phyloP scores from a whole-genome alignment of 1,284 basidiomycete genomes.

The Phellopilus nigrolimitatus region DNA sequence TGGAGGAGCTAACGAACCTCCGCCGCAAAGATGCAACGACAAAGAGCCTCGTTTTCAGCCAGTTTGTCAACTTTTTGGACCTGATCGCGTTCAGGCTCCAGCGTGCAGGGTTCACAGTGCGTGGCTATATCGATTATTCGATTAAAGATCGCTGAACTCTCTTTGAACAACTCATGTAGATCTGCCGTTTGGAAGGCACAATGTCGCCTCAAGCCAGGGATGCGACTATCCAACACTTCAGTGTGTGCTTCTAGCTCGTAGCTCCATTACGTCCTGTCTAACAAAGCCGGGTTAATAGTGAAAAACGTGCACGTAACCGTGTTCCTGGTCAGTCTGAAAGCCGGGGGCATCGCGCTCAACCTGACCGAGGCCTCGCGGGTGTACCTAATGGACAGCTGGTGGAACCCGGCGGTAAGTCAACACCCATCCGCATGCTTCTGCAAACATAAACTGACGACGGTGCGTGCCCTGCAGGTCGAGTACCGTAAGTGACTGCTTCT shows the following conservation, averaged over 20 bases:
- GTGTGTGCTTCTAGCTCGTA: constrained; percentile 39
- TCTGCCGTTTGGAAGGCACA: constrained; percentile 92
- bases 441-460: too few relatives aligned
- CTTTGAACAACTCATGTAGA: constrained; percentile 38
- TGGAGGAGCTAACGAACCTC: constrained; percentile 89
- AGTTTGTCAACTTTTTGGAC: constrained; percentile 89
- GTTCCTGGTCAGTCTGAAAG: constrained; percentile 94
- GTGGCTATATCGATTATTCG: constrained; percentile 25
- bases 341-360: constrained; percentile 93
- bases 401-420: constrained; percentile 75
- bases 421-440: too few relatives aligned
- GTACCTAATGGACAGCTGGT: constrained; percentile 90
- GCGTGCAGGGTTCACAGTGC: constrained; percentile 81
- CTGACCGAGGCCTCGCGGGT: constrained; percentile 90
- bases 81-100: constrained; percentile 92
- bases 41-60: constrained; percentile 95
- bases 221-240: constrained; percentile 92
- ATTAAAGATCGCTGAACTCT: constrained; percentile 8
- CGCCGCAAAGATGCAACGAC: constrained; percentile 85
- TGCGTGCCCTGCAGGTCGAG: too few relatives aligned
- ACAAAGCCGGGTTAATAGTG: constrained; percentile 44
- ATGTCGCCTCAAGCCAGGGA: constrained; percentile 97
- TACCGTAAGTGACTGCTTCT: constrained; percentile 49
- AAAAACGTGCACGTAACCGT: constrained; percentile 93
- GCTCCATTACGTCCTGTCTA: constrained; percentile 1